phyloP scores from a whole-genome alignment of 2,329 filamentous ascomycete genomes.

The Penicillium frequentans region DNA sequence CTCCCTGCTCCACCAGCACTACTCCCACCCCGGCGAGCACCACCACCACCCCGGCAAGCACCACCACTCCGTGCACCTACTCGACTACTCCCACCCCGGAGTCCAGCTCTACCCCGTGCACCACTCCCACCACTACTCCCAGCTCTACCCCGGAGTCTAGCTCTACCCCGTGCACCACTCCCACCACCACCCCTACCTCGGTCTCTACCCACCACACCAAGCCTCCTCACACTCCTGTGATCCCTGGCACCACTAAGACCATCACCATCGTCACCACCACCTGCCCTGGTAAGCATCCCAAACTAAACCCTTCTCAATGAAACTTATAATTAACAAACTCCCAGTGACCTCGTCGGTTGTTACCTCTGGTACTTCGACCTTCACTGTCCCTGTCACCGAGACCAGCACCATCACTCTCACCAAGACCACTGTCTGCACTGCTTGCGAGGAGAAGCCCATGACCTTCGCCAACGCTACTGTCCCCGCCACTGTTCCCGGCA shows the following conservation, averaged over 20 bases:
- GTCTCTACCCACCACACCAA: slow-evolving; percentile 2
- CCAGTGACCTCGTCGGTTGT: slow-evolving; percentile 29
- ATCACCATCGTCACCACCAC: slow-evolving; percentile 35
- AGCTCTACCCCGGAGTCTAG: background rate
- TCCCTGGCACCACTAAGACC: slow-evolving; percentile 29
- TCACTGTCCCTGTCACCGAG: slow-evolving; percentile 31
- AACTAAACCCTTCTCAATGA: background rate
- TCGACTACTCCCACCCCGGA: background rate
- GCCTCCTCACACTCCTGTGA: slow-evolving; percentile 14
- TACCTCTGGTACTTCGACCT: slow-evolving; percentile 30
- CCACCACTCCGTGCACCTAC: background rate
- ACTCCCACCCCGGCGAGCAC: slow-evolving; percentile 6
- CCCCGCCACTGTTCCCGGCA: slow-evolving; percentile 7
- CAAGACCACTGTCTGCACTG: slow-evolving; percentile 25
- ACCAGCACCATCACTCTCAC: slow-evolving; percentile 33
- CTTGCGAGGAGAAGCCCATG: slow-evolving; percentile 20
- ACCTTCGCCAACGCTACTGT: slow-evolving; percentile 15
- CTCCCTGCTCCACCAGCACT: slow-evolving; percentile 5
- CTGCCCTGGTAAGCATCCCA: slow-evolving; percentile 31
- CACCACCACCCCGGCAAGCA: background rate
- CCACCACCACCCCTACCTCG: slow-evolving; percentile 2
- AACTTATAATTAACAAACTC: background rate
- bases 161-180: slow-evolving; percentile 7
- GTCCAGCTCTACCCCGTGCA: slow-evolving; percentile 7
- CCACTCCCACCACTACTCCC: background rate